Base-by-base conservation (phyloP, 257 asterid genomes). In the Capsicum chinense region DNA sequence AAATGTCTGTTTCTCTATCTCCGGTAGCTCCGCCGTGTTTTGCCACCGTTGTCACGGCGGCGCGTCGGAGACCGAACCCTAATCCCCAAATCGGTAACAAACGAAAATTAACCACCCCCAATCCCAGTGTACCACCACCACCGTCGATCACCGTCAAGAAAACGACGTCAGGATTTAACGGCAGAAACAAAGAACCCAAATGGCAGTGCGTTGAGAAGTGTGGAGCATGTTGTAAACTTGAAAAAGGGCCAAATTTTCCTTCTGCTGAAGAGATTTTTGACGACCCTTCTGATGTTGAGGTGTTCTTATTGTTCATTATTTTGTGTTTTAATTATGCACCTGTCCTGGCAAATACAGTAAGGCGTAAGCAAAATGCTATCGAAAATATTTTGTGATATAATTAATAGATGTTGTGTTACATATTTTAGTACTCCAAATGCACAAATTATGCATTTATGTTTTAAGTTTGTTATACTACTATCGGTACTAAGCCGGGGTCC, bases 221-320 rank as follows among this genome's bases (percentile, higher is more conserved):
- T 85, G 99, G 99, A 33, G 99, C 99, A 13, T 95, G 99, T 87
- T 95, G 99, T 88, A 95, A 95, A 73, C 97, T 95, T 78, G 90
- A 94, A 17, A 95, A 95, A 84, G 98, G 97, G 73, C 98, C 96
- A 59, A 83, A 86, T 21, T 95, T 95, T 79, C 99, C 99, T 8
- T 87, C 93, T 42, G 88, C 98, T 15, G 98, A 92, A 64, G 98
- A 95, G 76, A 86, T 95, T 56, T 94, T 95, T 66, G 97, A 94
- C 5, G 97, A 93, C 86, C 94, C 94, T 88, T 87, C 94, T 78
- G 98, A 95, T 73, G 35, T 92, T 58, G 83, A 95, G 99, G 99
- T 95, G 83, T n/a, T 66, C 69, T 69, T 86, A 73, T 15, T n/a
- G 76, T 6, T 19, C 62, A 21, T 57, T 19, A 52, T 78, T 50